Percentiles rank a stretch among this genome's conserved stretches.
Evolutionary conservation across 1,284 basidiomycete genomes (phyloP).

Genomic region (Boletus mariae): DNA sequence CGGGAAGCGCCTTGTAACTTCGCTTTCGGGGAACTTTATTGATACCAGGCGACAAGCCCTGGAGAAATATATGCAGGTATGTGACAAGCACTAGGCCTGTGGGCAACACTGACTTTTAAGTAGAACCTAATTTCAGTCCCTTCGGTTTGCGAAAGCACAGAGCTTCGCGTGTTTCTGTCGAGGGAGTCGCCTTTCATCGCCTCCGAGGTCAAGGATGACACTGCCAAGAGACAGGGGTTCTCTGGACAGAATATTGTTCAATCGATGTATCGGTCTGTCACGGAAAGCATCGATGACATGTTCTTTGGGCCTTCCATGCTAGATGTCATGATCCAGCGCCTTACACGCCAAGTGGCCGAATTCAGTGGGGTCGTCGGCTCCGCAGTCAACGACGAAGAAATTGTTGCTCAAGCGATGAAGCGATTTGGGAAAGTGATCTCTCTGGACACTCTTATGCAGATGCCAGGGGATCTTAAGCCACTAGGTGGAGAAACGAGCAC

Average conservation of each 20-base stretch:
- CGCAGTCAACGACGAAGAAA: constrained; percentile 77
- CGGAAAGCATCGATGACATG: constrained; percentile 91
- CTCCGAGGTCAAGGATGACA: constrained; percentile 41
- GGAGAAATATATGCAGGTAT: constrained; percentile 87
- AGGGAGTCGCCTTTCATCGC: constrained; percentile 77
- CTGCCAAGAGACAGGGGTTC: constrained; percentile 44
- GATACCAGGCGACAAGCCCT: constrained; percentile 76
- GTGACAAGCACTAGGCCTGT: constrained; percentile 19
- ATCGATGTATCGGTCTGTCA: constrained; percentile 82
- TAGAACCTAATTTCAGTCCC: constrained; percentile 75
- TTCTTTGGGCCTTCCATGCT: constrained; percentile 92
- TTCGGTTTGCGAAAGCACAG: constrained; percentile 77
- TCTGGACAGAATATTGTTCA: constrained; percentile 76
- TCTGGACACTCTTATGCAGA: constrained; percentile 63
- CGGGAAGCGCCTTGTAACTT: constrained; percentile 84
- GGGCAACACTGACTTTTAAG: constrained; percentile 2
- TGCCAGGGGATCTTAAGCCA: constrained; percentile 72
- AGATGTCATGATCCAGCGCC: constrained; percentile 86
- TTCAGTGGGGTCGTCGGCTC: constrained; percentile 79
- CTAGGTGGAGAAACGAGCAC: constrained; percentile 81
- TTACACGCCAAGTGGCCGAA: constrained; percentile 85
- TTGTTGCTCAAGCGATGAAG: constrained; percentile 74
- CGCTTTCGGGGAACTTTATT: constrained; percentile 78
- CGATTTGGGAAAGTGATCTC: constrained; percentile 61
- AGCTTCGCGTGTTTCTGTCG: constrained; percentile 85